Evolutionary conservation across 2,329 filamentous ascomycete genomes (phyloP).

Genomic region (Hansfordia pulvinata): DNA sequence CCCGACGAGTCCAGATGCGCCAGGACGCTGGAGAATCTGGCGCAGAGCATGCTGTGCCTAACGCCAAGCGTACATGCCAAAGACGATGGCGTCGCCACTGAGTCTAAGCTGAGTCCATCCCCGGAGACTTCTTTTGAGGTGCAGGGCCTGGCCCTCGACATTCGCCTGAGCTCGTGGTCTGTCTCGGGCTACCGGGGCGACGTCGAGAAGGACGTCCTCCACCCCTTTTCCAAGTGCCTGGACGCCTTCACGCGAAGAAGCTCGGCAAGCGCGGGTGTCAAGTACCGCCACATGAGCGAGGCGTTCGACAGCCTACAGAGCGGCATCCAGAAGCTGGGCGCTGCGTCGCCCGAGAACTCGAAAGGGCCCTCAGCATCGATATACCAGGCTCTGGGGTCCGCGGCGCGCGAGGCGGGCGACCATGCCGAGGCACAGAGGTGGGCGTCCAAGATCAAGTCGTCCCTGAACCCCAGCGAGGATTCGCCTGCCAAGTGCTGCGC

Average conservation of each 20-base stretch:
- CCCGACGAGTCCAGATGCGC: conserved; percentile 42
- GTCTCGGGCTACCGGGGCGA: conserved; percentile 46
- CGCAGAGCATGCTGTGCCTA: conserved; percentile 50
- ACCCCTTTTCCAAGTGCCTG: conserved; percentile 50
- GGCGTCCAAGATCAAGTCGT: conserved; percentile 30
- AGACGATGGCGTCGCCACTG: conserved; percentile 42
- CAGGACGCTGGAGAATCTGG: conserved; percentile 53
- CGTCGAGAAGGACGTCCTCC: conserved; percentile 48
- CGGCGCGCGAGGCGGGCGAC: conserved; percentile 29
- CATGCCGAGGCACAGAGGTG: conserved; percentile 40
- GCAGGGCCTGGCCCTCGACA: conserved; percentile 48
- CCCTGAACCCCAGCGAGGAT: conserved; percentile 23
- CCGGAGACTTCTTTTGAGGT: conserved; percentile 47
- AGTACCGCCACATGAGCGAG: too few relatives aligned
- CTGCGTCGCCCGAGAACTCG: conserved; percentile 20
- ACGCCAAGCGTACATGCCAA: conserved; percentile 53
- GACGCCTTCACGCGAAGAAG: conserved; percentile 47
- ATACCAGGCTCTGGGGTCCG: conserved; percentile 37
- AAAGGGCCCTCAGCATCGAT: conserved; percentile 30
- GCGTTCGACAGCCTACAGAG: too few relatives aligned
- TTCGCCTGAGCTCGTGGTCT: conserved; percentile 52
- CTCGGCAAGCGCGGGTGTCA: too few relatives aligned
- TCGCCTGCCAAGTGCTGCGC: conserved; percentile 37
- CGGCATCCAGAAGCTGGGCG: conserved; percentile 21
- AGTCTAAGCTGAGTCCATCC: conserved; percentile 38